Percentiles rank a stretch among this genome's conserved stretches.
Evolutionary conservation across 2,329 filamentous ascomycete genomes (phyloP).

Genomic region (Metarhizium rileyi): DNA sequence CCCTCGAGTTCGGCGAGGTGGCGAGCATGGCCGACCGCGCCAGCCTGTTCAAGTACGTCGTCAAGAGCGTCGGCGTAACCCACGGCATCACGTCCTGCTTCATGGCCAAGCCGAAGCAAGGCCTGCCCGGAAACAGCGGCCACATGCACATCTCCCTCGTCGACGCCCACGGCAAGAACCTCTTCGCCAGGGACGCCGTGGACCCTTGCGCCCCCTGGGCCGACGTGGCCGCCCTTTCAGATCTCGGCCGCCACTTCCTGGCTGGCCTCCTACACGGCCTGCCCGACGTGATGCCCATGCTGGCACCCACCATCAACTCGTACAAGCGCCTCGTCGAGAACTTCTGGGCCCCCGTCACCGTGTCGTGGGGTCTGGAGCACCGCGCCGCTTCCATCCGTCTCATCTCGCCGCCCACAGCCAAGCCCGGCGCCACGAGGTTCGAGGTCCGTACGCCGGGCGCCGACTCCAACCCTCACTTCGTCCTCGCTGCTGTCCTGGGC

Average conservation of each 20-base stretch:
- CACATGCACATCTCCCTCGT: conserved; percentile 92
- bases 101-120: conserved; percentile 93
- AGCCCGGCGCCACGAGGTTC: conserved; percentile 78
- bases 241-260: conserved; percentile 85
- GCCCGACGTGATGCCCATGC: conserved; percentile 88
- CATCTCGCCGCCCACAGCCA: conserved; percentile 79
- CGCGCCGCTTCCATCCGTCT: conserved; percentile 84
- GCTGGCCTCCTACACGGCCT: conserved; percentile 83
- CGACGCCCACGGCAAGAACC: conserved; percentile 69
- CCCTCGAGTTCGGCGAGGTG: conserved; percentile 83
- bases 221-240: conserved; percentile 73
- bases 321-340: conserved; percentile 98
- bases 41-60: conserved; percentile 86
- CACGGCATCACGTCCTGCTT: conserved; percentile 94
- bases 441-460: conserved; percentile 92
- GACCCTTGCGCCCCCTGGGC: conserved; percentile 64
- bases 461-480: conserved; percentile 81
- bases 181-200: conserved; percentile 63
- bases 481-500: conserved; percentile 76
- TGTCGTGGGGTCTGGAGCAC: conserved; percentile 94
- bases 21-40: conserved; percentile 86
- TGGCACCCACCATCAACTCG: conserved; percentile 92
- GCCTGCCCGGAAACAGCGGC: conserved; percentile 86
- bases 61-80: conserved; percentile 79
- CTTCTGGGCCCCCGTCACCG: conserved; percentile 97